phyloP scores from a whole-genome alignment of 495 filamentous ascomycete species.

The Daldinia bambusicola region DNA sequence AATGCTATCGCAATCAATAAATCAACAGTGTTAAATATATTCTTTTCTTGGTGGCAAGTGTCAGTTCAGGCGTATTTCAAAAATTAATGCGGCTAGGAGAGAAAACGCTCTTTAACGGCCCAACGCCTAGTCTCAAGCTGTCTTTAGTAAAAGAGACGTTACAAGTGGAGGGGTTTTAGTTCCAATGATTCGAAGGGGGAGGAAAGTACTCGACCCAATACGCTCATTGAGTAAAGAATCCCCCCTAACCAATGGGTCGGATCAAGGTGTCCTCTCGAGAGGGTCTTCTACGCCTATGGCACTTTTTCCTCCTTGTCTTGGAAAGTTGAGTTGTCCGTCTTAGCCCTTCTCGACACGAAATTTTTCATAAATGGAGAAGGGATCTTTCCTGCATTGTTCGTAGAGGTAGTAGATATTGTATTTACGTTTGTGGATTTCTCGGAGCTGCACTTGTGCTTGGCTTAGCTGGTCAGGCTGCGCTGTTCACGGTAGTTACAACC shows the following conservation, averaged over 20 bases:
- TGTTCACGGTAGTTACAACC: conserved; percentile 40
- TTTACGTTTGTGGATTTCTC: conserved; percentile 28
- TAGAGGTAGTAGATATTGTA: conserved; percentile 30
- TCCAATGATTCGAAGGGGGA: conserved; percentile 30
- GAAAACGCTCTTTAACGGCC: conserved; percentile 11
- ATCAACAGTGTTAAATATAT: conserved; percentile 16
- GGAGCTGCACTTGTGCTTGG: conserved; percentile 35
- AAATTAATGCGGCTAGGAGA: conserved; percentile 6
- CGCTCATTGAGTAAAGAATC: conserved; percentile 33
- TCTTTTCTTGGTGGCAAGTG: conserved; percentile 1
- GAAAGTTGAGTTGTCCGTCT: conserved; percentile 22
- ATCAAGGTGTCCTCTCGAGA: conserved; percentile 28
- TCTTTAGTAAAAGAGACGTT: conserved; percentile 22
- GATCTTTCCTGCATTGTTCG: conserved; percentile 27
- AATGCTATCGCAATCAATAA: conserved; percentile 20
- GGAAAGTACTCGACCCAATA: conserved; percentile 36
- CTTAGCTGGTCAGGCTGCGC: conserved; percentile 32
- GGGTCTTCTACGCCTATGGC: conserved; percentile 30
- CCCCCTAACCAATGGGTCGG: conserved; percentile 32
- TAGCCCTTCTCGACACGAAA: conserved; percentile 26
- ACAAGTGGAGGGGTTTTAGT: conserved; percentile 25
- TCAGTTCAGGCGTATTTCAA: conserved; percentile 7
- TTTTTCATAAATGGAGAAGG: conserved; percentile 31
- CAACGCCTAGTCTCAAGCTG: conserved; percentile 4
- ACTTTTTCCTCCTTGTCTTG: conserved; percentile 12